A percentile compares a stretch with the other conserved stretches of the same genome.
These are phyloP conservation scores for Herpetomonas samuelpessoai DNA, from an alignment of 208 protist species.

Conservation along the genomic window DNA sequence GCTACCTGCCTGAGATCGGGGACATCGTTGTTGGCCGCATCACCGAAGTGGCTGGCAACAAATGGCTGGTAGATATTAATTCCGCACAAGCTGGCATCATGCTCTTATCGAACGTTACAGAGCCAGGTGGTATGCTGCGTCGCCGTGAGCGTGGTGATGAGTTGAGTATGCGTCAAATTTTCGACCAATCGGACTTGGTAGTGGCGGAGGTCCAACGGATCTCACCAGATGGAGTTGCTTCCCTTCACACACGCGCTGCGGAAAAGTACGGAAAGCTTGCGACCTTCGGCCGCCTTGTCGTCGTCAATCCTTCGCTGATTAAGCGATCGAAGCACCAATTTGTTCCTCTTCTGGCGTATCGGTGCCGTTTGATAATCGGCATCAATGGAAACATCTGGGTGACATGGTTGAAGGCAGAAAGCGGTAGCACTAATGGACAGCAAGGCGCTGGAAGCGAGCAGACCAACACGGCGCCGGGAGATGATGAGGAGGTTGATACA, in stretches of 20 bases:
- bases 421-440: background rate
- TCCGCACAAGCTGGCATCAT: slow-evolving; percentile 91
- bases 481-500: slow-evolving; percentile 9
- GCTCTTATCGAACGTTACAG: slow-evolving; percentile 96
- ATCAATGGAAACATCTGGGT: slow-evolving; percentile 92
- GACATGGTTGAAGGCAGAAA: slow-evolving; percentile 77
- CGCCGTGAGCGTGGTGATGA: slow-evolving; percentile 91
- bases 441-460: background rate
- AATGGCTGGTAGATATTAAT: slow-evolving; percentile 96
- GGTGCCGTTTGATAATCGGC: slow-evolving; percentile 53
- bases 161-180: slow-evolving; percentile 94
- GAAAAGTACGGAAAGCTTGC: slow-evolving; percentile 84
- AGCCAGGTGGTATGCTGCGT: slow-evolving; percentile 96
- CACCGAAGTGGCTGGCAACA: slow-evolving; percentile 86
- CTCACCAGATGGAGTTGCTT: slow-evolving; percentile 86
- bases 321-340: slow-evolving; percentile 84
- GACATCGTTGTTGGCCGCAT: slow-evolving; percentile 97
- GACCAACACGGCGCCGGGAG: background rate
- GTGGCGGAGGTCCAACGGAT: slow-evolving; percentile 96
- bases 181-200: slow-evolving; percentile 95
- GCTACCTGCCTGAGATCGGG: slow-evolving; percentile 96
- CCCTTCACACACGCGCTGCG: slow-evolving; percentile 92
- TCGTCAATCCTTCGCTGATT: slow-evolving; percentile 64
- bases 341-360: slow-evolving; percentile 32
- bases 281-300: slow-evolving; percentile 53